Conservation (phyloP, 352 stramenopile species). For the Globisporangium radiosum region DNA sequence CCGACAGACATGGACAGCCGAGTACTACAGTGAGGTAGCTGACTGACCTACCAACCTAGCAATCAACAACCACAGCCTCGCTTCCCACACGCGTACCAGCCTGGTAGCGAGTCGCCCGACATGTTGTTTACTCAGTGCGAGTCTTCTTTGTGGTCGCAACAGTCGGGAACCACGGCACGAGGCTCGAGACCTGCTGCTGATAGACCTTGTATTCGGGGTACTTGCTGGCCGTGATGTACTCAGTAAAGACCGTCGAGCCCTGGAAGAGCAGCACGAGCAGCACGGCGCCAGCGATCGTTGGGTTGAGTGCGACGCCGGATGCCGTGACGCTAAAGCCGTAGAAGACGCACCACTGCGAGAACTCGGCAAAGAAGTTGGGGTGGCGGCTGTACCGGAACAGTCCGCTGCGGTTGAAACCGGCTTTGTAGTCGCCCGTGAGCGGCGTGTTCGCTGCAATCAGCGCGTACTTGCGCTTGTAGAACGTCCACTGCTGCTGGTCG, state of each 20-base stretch:
- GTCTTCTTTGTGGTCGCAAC: no score
- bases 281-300: constrained; percentile 68
- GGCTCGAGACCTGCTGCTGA: constrained; percentile 59
- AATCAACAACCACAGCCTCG: no score
- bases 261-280: constrained; percentile 87
- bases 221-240: constrained; percentile 85
- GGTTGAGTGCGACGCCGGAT: constrained; percentile 49
- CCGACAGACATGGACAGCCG: no score
- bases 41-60: no score
- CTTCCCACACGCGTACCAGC: no score
- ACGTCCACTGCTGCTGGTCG: constrained; percentile 91
- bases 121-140: no score
- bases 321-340: constrained; percentile 86
- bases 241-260: constrained; percentile 85
- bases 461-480: constrained; percentile 86
- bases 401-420: constrained; percentile 79
- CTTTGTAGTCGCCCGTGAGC: constrained; percentile 61
- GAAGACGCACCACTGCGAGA: constrained; percentile 87
- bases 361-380: constrained; percentile 92
- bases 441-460: constrained; percentile 40
- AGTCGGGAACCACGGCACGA: constrained; percentile 50
- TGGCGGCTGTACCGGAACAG: constrained; percentile 90
- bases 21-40: no score
- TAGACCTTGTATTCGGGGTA: constrained; percentile 89
- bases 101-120: no score